These are phyloP conservation scores for Calonectria henricotiae DNA, from an alignment of 2,329 filamentous ascomycete species.

Conservation along the genomic window DNA sequence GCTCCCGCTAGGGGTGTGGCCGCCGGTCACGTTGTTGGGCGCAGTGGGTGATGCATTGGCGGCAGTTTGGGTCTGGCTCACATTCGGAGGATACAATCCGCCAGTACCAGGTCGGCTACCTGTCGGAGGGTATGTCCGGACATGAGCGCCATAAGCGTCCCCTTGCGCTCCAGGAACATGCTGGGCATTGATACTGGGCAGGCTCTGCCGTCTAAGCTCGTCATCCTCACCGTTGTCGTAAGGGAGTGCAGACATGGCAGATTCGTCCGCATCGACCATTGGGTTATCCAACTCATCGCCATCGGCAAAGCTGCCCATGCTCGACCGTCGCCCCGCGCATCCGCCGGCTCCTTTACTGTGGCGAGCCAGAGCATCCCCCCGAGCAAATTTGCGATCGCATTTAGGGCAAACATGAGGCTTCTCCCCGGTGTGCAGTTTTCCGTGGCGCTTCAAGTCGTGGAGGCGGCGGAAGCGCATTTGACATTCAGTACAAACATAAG, in stretches of 20 bases:
- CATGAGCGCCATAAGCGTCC: conserved; percentile 72
- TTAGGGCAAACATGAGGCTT: conserved; percentile 95
- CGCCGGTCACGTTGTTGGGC: conserved; percentile 61
- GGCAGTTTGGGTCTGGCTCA: conserved; percentile 71
- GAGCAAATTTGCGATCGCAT: conserved; percentile 94
- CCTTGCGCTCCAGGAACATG: conserved; percentile 72
- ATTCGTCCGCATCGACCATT: conserved; percentile 68
- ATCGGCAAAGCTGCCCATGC: conserved; percentile 85
- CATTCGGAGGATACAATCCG: conserved; percentile 76
- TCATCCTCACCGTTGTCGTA: conserved; percentile 75
- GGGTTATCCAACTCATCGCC: conserved; percentile 80
- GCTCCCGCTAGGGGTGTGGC: conserved; percentile 67
- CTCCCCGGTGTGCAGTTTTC: conserved; percentile 96
- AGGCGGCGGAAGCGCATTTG: conserved; percentile 92
- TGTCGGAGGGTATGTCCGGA: conserved; percentile 86
- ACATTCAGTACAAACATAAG: conserved; percentile 94
- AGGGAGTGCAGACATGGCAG: conserved; percentile 71
- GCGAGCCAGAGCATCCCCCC: conserved; percentile 93
- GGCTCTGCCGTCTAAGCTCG: conserved; percentile 77
- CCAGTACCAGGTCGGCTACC: conserved; percentile 67
- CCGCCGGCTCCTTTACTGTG: conserved; percentile 97
- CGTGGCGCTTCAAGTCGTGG: conserved; percentile 96
- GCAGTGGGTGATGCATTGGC: conserved; percentile 70
- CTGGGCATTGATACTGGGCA: conserved; percentile 83
- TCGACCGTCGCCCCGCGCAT: conserved; percentile 91